Base-by-base conservation (phyloP, 2,329 filamentous ascomycete genomes). In the Sporothrix euskadiensis region DNA sequence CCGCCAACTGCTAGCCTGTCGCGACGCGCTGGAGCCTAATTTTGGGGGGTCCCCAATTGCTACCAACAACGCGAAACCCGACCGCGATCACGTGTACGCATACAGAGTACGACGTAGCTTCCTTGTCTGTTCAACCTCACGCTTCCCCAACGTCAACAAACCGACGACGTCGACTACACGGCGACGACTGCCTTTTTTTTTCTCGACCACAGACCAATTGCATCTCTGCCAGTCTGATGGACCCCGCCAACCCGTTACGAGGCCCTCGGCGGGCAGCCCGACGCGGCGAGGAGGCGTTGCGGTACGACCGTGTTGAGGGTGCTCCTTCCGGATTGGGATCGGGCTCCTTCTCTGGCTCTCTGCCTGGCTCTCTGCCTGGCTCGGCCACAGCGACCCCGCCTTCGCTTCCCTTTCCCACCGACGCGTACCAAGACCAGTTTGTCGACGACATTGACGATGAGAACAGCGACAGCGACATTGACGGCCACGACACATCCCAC, bases 31-130 rank as follows among this genome's bases (percentile, higher is more conserved):
- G 73, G 65, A 44, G 73, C 72, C 73, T 71, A 71, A 73, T 32
- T 54, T 26, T 49, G 14, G 22, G 6, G 8, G 5, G 56, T 47
- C 41, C 65, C 56, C 41, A n/a, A 19, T 16, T 30, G 16, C 39
- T 6, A 1, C 61, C 35, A 7, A 65, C 57, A 75, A 77, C 76
- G 76, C 76, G 76, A 77, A 76, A 76, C 14, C 39, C 61, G 71
- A 61, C 61, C 75, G 75, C 35, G 22, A 63, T 75, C 76, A 77
- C 76, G 76, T 77, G 76, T 30, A 44, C 39, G 26, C 26, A 2
- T 26, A 26, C n/a, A n/a, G n/a, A 26, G 1, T 26, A 26, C 26
- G 2, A 26, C 26, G 26, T 26, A 26, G 26, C 61, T 66, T 14
- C n/a, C 39, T 4, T 14, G 35, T 12, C 30, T 22, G 12, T 32